A percentile compares a stretch with the other conserved stretches of the same genome.
These are phyloP conservation scores for Ophioceras dolichostomum DNA, from an alignment of 2,329 filamentous ascomycete genomes.

Conservation along the genomic window DNA sequence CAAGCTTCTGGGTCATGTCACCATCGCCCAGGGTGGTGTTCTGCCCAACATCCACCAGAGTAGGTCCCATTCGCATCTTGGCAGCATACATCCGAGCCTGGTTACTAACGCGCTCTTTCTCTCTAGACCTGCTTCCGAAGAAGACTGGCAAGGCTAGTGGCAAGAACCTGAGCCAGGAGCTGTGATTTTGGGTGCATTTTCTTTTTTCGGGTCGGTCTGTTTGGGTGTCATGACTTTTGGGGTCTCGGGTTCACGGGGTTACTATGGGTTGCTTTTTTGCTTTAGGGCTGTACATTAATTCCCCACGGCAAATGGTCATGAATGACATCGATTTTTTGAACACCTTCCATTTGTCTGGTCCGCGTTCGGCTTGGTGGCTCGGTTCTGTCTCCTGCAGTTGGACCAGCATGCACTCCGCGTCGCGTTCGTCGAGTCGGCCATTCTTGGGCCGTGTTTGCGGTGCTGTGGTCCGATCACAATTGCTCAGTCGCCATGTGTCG, in stretches of 20 bases:
- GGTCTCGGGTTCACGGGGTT: conserved; percentile 64
- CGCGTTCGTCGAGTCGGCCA: no score
- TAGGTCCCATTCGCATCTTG: no score
- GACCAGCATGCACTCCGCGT: no score
- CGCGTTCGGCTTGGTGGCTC: no score
- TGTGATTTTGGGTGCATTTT: conserved; percentile 45
- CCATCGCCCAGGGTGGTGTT: conserved; percentile 94
- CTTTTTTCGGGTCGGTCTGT: conserved; percentile 51
- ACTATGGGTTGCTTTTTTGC: conserved; percentile 48
- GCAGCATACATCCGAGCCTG: not conserved
- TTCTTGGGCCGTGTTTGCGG: no score
- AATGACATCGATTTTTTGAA: conserved; percentile 45
- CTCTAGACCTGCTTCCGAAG: conserved; percentile 92
- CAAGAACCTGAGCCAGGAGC: conserved; percentile 88
- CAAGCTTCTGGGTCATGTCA: conserved; percentile 91
- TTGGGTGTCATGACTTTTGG: conserved; percentile 72
- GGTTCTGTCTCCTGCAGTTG: no score
- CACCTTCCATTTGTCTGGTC: no score
- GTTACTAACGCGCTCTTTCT: conserved; percentile 11
- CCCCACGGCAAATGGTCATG: conserved; percentile 52
- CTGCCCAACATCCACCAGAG: conserved; percentile 96
- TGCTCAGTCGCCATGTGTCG: no score
- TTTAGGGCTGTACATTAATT: conserved; percentile 63
- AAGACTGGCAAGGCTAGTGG: conserved; percentile 83
- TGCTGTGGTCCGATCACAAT: no score